Percentiles rank a stretch among this genome's conserved stretches.
Evolutionary conservation across 2,329 filamentous ascomycete genomes (phyloP).

Genomic region (Parafenestella ontariensis): DNA sequence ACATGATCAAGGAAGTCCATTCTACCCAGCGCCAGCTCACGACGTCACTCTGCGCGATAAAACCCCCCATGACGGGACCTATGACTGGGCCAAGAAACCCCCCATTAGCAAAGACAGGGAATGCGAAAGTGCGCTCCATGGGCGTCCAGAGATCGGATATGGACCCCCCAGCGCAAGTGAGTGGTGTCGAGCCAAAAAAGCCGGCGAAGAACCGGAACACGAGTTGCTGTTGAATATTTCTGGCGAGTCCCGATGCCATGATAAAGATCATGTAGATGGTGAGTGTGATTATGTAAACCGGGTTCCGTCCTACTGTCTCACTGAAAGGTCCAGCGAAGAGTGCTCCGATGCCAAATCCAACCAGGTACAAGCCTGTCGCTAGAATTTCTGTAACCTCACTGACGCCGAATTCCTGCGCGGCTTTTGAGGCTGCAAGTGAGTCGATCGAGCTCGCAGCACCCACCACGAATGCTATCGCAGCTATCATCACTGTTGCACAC

Average conservation of each 20-base stretch:
- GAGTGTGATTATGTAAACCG: constrained; percentile 48
- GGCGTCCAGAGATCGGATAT: constrained; percentile 30
- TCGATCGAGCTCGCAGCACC: constrained; percentile 62
- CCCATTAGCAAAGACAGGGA: constrained; percentile 33
- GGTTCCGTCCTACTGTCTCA: constrained; percentile 51
- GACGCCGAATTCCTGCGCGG: constrained; percentile 57
- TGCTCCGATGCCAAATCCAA: constrained; percentile 56
- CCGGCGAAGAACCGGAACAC: constrained; percentile 59
- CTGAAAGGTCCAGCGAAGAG: constrained; percentile 55
- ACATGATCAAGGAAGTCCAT: constrained; percentile 35
- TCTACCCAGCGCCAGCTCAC: constrained; percentile 37
- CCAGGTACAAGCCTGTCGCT: constrained; percentile 56
- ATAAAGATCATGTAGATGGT: constrained; percentile 42
- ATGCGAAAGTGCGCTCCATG: constrained; percentile 31
- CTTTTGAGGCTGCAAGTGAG: constrained; percentile 56
- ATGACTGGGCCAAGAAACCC: constrained; percentile 26
- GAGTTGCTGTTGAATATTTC: constrained; percentile 58
- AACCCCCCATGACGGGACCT: constrained; percentile 51
- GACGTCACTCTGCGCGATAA: constrained; percentile 23
- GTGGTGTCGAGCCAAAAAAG: constrained; percentile 52
- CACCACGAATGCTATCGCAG: constrained; percentile 57
- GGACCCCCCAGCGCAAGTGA: constrained; percentile 28
- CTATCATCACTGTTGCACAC: constrained; percentile 44
- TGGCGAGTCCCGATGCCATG: constrained; percentile 40
- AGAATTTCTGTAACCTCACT: constrained; percentile 53